A percentile compares a stretch with the other conserved stretches of the same genome.
phyloP scores from a whole-genome alignment of 208 protist genomes.

The Naegleria lovaniensis region DNA sequence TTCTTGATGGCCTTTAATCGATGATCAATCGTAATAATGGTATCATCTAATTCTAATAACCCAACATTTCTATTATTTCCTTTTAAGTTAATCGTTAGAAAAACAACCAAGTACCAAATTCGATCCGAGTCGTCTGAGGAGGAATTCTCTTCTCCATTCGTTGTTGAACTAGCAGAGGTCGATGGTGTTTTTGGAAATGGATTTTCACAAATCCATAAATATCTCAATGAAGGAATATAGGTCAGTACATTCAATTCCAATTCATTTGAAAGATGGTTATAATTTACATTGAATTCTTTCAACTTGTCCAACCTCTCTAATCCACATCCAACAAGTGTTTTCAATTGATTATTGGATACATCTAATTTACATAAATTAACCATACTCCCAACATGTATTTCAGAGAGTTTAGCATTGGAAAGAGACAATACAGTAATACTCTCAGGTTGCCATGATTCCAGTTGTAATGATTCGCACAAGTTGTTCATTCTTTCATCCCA shows the following conservation, averaged over 20 bases:
- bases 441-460: neutral
- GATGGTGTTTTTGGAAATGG: neutral
- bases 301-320: neutral
- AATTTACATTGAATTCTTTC: neutral
- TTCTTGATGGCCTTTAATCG: neutral
- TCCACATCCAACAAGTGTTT: neutral
- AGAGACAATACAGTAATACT: neutral
- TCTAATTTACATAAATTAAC: neutral
- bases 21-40: neutral
- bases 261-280: neutral
- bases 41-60: neutral
- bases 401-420: neutral
- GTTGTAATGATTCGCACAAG: neutral
- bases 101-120: neutral
- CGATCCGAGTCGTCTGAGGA: neutral
- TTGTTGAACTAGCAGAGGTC: no score
- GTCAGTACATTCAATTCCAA: neutral
- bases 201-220: neutral
- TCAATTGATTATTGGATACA: neutral
- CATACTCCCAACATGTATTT: neutral
- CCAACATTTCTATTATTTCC: neutral
- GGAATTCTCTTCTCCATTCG: neutral
- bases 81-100: neutral
- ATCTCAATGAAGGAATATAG: neutral
- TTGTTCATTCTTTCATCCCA: neutral